phyloP scores from a whole-genome alignment of 306 rosid species.

The Inga laurina region DNA sequence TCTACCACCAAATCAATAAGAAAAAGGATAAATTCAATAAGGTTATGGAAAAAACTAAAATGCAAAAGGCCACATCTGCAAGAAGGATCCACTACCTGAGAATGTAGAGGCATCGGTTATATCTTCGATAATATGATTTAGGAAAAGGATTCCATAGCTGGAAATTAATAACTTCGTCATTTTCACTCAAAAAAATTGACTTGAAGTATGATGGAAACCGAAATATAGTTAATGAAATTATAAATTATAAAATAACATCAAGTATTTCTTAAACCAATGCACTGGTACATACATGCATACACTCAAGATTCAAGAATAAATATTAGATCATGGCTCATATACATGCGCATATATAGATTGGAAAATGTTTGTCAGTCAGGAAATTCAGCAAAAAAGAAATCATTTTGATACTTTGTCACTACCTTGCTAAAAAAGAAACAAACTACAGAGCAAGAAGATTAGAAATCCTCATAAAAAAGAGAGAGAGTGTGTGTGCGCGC shows the following conservation, averaged over 20 bases:
- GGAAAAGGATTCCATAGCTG: constrained; percentile 88
- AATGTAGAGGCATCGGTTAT: constrained; percentile 74
- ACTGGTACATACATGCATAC: neutral
- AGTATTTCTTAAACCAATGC: constrained; percentile 3
- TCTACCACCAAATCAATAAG: constrained; percentile 53
- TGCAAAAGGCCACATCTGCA: constrained; percentile 11
- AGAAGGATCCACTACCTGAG: constrained; percentile 64
- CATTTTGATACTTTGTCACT: neutral
- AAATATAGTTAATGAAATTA: constrained; percentile 9
- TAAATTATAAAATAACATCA: neutral
- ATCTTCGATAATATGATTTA: constrained; percentile 81
- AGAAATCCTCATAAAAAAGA: neutral
- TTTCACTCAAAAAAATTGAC: constrained; percentile 23
- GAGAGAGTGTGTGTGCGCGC: neutral
- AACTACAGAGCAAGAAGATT: neutral
- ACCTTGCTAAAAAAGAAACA: neutral
- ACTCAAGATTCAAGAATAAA: constrained; percentile 9
- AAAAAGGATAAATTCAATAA: constrained; percentile 17
- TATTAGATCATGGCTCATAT: constrained; percentile 13
- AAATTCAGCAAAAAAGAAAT: neutral
- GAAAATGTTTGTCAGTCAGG: neutral
- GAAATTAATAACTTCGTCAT: constrained; percentile 29
- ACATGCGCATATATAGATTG: neutral
- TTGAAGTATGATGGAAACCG: constrained; percentile 17
- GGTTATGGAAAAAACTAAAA: constrained; percentile 6